phyloP scores from a whole-genome alignment of 164 flowering plant genomes.

The Chimonanthus praecox region DNA sequence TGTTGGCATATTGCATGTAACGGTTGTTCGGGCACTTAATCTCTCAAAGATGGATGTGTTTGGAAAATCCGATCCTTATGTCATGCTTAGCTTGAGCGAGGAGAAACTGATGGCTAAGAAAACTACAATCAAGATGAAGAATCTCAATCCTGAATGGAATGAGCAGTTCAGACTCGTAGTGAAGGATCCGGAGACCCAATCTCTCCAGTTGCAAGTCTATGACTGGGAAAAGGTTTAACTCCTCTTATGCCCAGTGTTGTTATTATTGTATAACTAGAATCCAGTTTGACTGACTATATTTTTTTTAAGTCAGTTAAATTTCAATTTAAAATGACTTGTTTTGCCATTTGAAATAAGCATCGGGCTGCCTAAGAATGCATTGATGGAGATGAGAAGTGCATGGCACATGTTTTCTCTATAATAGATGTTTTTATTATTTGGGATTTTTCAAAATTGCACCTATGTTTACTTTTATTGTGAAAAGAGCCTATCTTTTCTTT shows the following conservation, averaged over 20 bases:
- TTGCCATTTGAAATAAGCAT: neutral
- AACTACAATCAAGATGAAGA: slow-evolving; percentile 54
- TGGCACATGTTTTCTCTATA: no score
- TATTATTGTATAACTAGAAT: slow-evolving; percentile 1
- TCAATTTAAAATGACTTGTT: neutral
- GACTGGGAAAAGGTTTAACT: slow-evolving; percentile 78
- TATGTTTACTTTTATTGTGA: no score
- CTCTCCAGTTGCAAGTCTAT: slow-evolving; percentile 48
- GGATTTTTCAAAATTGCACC: no score
- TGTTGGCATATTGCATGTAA: slow-evolving; percentile 68
- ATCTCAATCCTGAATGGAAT: slow-evolving; percentile 69
- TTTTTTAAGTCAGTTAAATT: neutral
- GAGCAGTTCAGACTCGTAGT: slow-evolving; percentile 62
- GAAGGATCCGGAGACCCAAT: slow-evolving; percentile 60
- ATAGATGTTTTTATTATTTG: no score
- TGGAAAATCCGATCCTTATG: slow-evolving; percentile 77
- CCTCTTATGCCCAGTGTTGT: slow-evolving; percentile 2
- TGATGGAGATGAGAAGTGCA: neutral
- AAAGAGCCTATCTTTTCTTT: no score
- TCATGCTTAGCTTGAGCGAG: slow-evolving; percentile 53
- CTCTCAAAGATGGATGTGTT: slow-evolving; percentile 62
- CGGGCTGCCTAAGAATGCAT: neutral
- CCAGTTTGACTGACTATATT: neutral
- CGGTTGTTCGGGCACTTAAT: slow-evolving; percentile 46
- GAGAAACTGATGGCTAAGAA: slow-evolving; percentile 52